Conservation (phyloP, 768 basidiomycete species). For the Nidularia sp. region DNA sequence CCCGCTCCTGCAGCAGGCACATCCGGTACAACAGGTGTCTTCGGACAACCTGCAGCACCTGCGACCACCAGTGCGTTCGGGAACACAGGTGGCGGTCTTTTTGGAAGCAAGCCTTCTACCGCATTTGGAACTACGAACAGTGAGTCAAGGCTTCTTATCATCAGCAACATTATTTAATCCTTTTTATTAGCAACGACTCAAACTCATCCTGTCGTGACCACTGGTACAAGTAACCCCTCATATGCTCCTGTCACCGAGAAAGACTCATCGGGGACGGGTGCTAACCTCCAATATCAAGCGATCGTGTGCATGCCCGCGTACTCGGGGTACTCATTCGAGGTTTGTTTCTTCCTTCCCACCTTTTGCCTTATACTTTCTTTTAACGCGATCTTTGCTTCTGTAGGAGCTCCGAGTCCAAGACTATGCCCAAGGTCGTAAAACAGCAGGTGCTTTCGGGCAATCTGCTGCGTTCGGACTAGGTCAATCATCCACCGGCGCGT, state of each 20-base stretch:
- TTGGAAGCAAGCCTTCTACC: conserved; percentile 30
- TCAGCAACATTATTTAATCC: not conserved
- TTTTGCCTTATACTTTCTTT: too few species aligned
- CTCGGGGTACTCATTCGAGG: conserved; percentile 74
- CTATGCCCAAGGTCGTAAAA: conserved; percentile 71
- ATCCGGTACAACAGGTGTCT: conserved; percentile 41
- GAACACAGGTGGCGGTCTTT: conserved; percentile 25
- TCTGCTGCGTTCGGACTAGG: conserved; percentile 42
- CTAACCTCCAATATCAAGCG: conserved; percentile 71
- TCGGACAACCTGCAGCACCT: conserved; percentile 48
- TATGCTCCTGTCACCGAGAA: conserved; percentile 64
- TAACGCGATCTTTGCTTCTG: conserved; percentile 1
- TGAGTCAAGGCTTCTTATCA: conserved; percentile 11
- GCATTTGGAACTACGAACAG: conserved; percentile 38
- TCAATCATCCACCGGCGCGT: conserved; percentile 33
- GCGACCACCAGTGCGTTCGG: conserved; percentile 43
- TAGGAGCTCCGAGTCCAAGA: conserved; percentile 79
- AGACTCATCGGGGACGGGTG: conserved; percentile 33
- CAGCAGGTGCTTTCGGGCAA: conserved; percentile 60
- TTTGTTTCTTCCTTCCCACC: conserved; percentile 17
- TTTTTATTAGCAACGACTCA: conserved; percentile 6
- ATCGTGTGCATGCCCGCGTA: conserved; percentile 81
- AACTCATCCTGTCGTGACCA: conserved; percentile 49
- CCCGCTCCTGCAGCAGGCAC: conserved; percentile 23
- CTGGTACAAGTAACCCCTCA: conserved; percentile 65